Base-by-base conservation (phyloP, 2,329 filamentous ascomycete genomes). In the Monosporascus sp. region DNA sequence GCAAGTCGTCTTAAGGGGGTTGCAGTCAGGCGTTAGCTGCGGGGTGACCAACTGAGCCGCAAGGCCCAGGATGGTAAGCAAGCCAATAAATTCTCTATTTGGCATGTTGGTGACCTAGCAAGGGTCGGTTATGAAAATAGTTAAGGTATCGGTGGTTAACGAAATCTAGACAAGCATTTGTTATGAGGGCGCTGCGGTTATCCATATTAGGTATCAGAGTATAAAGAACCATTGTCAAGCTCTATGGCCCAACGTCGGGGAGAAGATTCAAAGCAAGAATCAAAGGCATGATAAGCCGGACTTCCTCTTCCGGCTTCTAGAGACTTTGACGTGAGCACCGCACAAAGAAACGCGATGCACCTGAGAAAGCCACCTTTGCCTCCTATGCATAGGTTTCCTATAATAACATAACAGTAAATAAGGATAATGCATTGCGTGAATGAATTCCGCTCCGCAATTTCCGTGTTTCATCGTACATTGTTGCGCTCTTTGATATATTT, bases 171-270 rank as follows among this genome's bases (percentile, higher is more conserved):
- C 19, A 48, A 24, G 26, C 8, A 31, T 19, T 7, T 27, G 24
- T 46, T 51, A 11, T 38, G 37, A 51, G 26, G 45, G 52, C 38
- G 37, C 46, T 49, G 51, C 24, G 51, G 50, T 49, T 52, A 54
- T 24, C 50, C 52, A 65, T 65, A 64, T 64, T 57, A 63, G 27
- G 49, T 50, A 48, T 52, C 8, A 16, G 22, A 24, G 52, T 45
- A 68, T 66, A 67, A 68, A 67, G 65, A 61, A 45, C 53, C 60
- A 64, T 68, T 67, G 62, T 67, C 31, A 48, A 17, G 11, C 7
- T 47, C 24, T 37, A 52, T 54, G 37, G 50, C 52, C 49, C 46
- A 60, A 45, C 11, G 51, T 50, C 31, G 50, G 48, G 35, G 43
- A 56, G 62, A 52, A 65, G 62, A 57, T 35, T 61, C 61, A 65